Base-by-base conservation (phyloP, 2,329 filamentous ascomycete genomes). In the Xylariomycetidae sp. region DNA sequence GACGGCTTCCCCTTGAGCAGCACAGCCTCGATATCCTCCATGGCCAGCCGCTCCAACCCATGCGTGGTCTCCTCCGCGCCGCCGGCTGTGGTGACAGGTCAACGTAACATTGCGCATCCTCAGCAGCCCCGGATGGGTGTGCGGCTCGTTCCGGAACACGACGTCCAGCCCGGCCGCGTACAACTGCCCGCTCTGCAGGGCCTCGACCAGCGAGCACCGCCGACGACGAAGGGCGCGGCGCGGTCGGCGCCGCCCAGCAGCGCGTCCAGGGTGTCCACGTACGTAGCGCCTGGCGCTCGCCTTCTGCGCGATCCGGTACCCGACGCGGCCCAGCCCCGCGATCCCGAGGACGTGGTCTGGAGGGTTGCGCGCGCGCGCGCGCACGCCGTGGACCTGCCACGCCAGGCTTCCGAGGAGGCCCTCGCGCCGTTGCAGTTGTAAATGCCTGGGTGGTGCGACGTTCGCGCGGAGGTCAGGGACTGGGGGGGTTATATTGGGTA, bases 331-430 rank as follows among this genome's bases (percentile, higher is more conserved):
- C 2, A 75, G 44, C 0, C 72, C 72, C 2, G 76, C 59, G 3
- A 76, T 67, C 1, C 72, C 72, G 0, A 76, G 54, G 1, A 64
- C 47, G 27, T 65, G 61, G 1, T 60, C 62, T 9, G 61, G 57
- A 0, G 76, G 76, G 42, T 81, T 79, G 35, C 67, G 67, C 1
- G 29, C 16, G 12, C 67, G 60, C 1, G 65, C 59, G 0, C 70
- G 68, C 2, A 69, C 64, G 39, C 73, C 65, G 4, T 61, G 1
- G 74, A 72, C 35, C 72, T 68, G 43, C 80, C 75, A 16, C 74
- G 73, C 2, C 79, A 76, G 9, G 74, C 70, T 46, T 80, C 76
- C 0, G 74, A 72, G 23, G 70, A 76, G 0, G 76, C 74, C 2
- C 68, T 62, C 2, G 75, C 76, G 7, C 71, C 67, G 49, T 80